phyloP scores from a whole-genome alignment of 2,329 filamentous ascomycete species.

The Trichoderma sp. region DNA sequence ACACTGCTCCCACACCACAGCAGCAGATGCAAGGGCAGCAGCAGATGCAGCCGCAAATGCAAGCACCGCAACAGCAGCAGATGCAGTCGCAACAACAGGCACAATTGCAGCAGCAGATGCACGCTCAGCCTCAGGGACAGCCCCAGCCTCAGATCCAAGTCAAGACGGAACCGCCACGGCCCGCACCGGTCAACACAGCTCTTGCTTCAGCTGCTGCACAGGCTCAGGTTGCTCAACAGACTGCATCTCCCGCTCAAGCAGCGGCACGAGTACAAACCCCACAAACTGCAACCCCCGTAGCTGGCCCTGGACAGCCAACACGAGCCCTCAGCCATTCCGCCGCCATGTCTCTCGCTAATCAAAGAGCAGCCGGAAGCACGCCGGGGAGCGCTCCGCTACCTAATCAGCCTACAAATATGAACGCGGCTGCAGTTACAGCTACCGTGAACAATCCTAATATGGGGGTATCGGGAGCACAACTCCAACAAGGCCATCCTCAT shows the following conservation, averaged over 20 bases:
- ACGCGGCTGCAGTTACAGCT: slow-evolving; percentile 34
- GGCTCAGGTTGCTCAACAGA: slow-evolving; percentile 41
- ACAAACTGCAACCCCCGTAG: slow-evolving; percentile 48
- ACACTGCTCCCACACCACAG: slow-evolving; percentile 35
- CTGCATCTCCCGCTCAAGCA: slow-evolving; percentile 54
- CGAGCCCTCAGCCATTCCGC: slow-evolving; percentile 54
- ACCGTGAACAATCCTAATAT: slow-evolving; percentile 40
- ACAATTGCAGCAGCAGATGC: slow-evolving; percentile 35
- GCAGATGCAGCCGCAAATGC: slow-evolving; percentile 16
- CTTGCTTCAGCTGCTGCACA: slow-evolving; percentile 45
- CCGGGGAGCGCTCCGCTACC: slow-evolving; percentile 40
- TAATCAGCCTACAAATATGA: slow-evolving; percentile 39
- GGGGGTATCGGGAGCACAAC: slow-evolving; percentile 40
- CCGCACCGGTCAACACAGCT: slow-evolving; percentile 54
- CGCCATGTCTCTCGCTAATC: slow-evolving; percentile 55
- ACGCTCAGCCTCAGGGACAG: slow-evolving; percentile 33
- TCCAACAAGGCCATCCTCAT: slow-evolving; percentile 34
- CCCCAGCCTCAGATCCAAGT: slow-evolving; percentile 24
- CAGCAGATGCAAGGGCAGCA: slow-evolving; percentile 33
- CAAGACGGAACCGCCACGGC: slow-evolving; percentile 43
- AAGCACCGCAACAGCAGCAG: slow-evolving; percentile 34
- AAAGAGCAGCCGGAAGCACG: slow-evolving; percentile 42
- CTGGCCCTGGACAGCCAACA: slow-evolving; percentile 42
- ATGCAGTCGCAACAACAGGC: slow-evolving; percentile 37
- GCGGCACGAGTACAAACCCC: slow-evolving; percentile 55